Base-by-base conservation (phyloP, 257 asterid genomes). In the Solanum gracilifrons region DNA sequence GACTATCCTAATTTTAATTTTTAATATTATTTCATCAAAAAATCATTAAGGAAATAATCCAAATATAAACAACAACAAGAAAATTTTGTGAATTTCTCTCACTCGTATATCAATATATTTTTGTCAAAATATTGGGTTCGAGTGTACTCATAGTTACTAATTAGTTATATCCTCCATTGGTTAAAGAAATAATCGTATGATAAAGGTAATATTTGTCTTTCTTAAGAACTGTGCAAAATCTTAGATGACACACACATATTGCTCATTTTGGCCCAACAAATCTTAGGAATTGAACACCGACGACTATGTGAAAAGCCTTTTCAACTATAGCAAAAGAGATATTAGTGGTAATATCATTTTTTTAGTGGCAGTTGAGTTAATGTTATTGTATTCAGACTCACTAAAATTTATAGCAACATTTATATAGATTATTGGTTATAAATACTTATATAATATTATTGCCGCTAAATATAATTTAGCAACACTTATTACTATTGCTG, bases 321-420 rank as follows among this genome's bases (percentile, higher is more conserved):
- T 58, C 12, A 0, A 58, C 68, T 58, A 8, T 1, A 58, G 11
- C 12, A 58, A 58, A 58, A 58, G 5, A 58, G 5, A 58, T 21
- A 58, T 58, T 58, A 8, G 68, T 21, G 68, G 5, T 3, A 58
- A 9, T 58, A 58, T 58, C 2, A 51, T 60, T 21, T 60, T 64
- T 60, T 62, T 62, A 62, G 27, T 9, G 1, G 3, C 1, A 9
- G 0, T 21, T 23, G 69, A 60, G 29, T 23, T 23, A 60, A 23
- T 60, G 0, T 23, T 9, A 60, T 9, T 60, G 29, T 23, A 60
- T 23, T 9, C 1, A 60, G 1, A 60, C 13, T 23, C 13, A 9
- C 27, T 60, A 60, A 23, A 60, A 0, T 0, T 23, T 60, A 0
- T 60, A 60, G 29, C 13, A 0, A 9, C 0, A 23, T 23, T 23